Base-by-base conservation (phyloP, 345 rosid genomes). In the Carallia brachiata region DNA sequence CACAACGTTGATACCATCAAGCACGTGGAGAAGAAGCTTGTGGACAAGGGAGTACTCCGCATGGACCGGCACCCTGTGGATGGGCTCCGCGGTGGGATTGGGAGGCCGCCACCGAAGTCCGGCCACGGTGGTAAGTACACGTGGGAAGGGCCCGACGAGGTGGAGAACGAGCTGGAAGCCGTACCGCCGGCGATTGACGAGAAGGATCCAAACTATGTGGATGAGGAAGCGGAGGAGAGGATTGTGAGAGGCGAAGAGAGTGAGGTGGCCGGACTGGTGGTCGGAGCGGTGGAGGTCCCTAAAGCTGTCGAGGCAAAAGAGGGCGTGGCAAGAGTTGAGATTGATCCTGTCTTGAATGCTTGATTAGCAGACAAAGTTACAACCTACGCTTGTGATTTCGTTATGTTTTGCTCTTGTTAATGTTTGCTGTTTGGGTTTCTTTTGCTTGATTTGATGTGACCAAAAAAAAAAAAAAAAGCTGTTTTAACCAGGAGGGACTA, bases 71-170 rank as follows among this genome's bases (percentile, higher is more conserved):
- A 86, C 73, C 89, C 96, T 0, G 80, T 73, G 5, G 80, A 86
- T 52, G 98, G 98, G 9, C 56, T 72, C 0, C 60, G 32, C 1
- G 70, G 70, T 1, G 84, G 91, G 7, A 83, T 93, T 7, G 68
- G 78, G 6, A 73, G 62, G 28, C 89, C 81, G 1, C 89, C 97
- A 1, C 81, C 91, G 0, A 93, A 91, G 75, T 87, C 88, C 0
- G 95, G 98, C 30, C 96, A 69, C 73, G 95, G 96, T 0, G 97
- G 98, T 6, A 93, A 93, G 80, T 93, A 76, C 84, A 91, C 95
- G n/a, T 91, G 98, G 96, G 96, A 91, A 60, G 97, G 95, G 0
- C 89, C 95, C 0, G 83, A 39, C 55, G 0, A 69, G 75, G 84
- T 74, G 66, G 88, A 84, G 31, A 84, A 69, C 60, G 94, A 85